A percentile compares a stretch with the other conserved stretches of the same genome.
phyloP scores from a whole-genome alignment of 2,329 filamentous ascomycete species.

The Phyllosticta ampelicida region DNA sequence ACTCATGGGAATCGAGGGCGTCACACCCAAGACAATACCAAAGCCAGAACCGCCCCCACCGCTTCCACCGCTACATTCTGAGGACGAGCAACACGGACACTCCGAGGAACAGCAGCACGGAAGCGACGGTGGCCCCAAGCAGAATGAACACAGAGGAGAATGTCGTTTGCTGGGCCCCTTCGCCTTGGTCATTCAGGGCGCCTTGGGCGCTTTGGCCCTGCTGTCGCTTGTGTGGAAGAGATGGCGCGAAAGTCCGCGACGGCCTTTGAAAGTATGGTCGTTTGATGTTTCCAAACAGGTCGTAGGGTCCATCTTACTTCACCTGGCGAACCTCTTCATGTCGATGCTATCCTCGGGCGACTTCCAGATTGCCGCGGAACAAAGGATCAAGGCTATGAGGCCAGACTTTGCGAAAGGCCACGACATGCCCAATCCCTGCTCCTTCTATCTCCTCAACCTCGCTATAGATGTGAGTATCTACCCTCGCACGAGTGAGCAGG shows the following conservation, averaged over 20 bases:
- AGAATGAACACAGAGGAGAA: slow-evolving; percentile 51
- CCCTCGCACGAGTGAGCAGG: neutral
- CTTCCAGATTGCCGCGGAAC: slow-evolving; percentile 52
- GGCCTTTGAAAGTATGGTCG: slow-evolving; percentile 92
- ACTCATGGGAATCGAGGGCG: slow-evolving; percentile 70
- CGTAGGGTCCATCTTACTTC: slow-evolving; percentile 81
- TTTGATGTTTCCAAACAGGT: slow-evolving; percentile 98
- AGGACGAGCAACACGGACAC: slow-evolving; percentile 12
- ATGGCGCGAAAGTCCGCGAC: slow-evolving; percentile 81
- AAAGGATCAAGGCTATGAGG: slow-evolving; percentile 15
- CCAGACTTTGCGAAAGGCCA: slow-evolving; percentile 26
- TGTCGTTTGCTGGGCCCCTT: slow-evolving; percentile 85
- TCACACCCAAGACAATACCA: slow-evolving; percentile 27
- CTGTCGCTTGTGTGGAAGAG: slow-evolving; percentile 86
- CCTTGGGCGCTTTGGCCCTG: slow-evolving; percentile 72
- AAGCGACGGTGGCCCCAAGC: slow-evolving; percentile 18
- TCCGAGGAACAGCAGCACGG: slow-evolving; percentile 13
- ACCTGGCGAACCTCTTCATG: slow-evolving; percentile 90
- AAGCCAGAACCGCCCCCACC: neutral
- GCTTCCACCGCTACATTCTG: slow-evolving; percentile 13
- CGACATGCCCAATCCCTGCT: slow-evolving; percentile 77
- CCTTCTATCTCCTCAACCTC: slow-evolving; percentile 88
- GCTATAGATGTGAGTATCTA: slow-evolving; percentile 74
- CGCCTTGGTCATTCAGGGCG: slow-evolving; percentile 78
- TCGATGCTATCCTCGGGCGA: slow-evolving; percentile 87